Evolutionary conservation across 148 eudicot species (phyloP).

Genomic region (Vaccinium macrocarpon): DNA sequence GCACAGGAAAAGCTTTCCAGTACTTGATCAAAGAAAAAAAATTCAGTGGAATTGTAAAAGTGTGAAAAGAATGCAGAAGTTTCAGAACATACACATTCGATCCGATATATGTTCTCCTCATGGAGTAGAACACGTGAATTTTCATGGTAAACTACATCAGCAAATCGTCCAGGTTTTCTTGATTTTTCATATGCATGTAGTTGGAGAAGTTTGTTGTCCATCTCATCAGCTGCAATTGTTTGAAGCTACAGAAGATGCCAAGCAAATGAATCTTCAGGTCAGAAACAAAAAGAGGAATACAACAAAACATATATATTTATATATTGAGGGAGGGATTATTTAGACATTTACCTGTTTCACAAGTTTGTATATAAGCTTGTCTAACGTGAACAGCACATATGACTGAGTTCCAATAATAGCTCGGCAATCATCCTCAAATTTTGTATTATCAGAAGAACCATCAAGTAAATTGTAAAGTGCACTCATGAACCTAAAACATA

Average conservation of each 20-base stretch:
- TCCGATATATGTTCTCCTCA: slow-evolving; percentile 73
- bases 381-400: slow-evolving; percentile 81
- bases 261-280: slow-evolving; percentile 14
- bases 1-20: too few relatives aligned
- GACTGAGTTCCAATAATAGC: slow-evolving; percentile 87
- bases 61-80: background rate
- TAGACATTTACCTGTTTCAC: slow-evolving; percentile 67
- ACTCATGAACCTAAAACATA: slow-evolving; percentile 59
- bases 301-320: background rate
- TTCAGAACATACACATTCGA: slow-evolving; percentile 63
- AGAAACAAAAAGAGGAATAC: too few relatives aligned
- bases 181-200: slow-evolving; percentile 79
- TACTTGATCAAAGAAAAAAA: too few relatives aligned
- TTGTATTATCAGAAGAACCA: slow-evolving; percentile 80
- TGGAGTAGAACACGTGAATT: slow-evolving; percentile 75
- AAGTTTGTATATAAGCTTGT: slow-evolving; percentile 82
- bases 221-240: slow-evolving; percentile 66
- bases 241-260: slow-evolving; percentile 54
- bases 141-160: slow-evolving; percentile 65
- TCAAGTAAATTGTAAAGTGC: slow-evolving; percentile 72
- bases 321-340: background rate
- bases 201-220: slow-evolving; percentile 72
- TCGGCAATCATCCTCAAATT: slow-evolving; percentile 95
- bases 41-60: too few relatives aligned
- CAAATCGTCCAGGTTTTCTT: slow-evolving; percentile 55